These are phyloP conservation scores for Cadophora malorum DNA, from an alignment of 2,329 filamentous ascomycete species.

Conservation along the genomic window DNA sequence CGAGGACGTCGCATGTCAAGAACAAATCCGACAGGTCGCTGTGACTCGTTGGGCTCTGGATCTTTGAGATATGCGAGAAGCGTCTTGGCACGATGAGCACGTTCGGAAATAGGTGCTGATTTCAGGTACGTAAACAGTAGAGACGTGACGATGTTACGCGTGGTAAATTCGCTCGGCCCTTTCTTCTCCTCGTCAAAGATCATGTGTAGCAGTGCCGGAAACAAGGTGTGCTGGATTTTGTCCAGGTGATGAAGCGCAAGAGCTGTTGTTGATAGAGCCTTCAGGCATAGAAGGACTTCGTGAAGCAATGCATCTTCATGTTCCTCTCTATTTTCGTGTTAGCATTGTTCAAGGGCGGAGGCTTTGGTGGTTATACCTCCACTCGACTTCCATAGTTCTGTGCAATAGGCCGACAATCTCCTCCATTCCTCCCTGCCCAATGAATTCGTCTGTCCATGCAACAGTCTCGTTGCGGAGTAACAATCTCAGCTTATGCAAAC, in stretches of 20 bases:
- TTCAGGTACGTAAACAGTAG: conserved; percentile 89
- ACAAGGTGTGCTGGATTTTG: conserved; percentile 79
- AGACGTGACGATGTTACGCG: conserved; percentile 86
- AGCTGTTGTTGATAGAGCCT: conserved; percentile 91
- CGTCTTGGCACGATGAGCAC: conserved; percentile 72
- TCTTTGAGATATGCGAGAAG: conserved; percentile 83
- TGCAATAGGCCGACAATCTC: conserved; percentile 87
- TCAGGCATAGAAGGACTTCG: conserved; percentile 90
- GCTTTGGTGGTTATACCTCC: conserved; percentile 70
- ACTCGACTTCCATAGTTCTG: conserved; percentile 94
- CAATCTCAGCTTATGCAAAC: conserved; percentile 89
- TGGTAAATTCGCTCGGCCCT: conserved; percentile 95
- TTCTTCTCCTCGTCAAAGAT: conserved; percentile 98
- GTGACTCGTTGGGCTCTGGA: conserved; percentile 75
- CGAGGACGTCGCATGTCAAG: conserved; percentile 85
- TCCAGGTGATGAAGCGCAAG: conserved; percentile 82
- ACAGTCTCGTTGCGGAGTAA: conserved; percentile 94
- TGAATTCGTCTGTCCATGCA: conserved; percentile 92
- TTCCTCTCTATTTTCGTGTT: conserved; percentile 71
- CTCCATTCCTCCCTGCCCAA: conserved; percentile 87
- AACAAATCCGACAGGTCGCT: conserved; percentile 83
- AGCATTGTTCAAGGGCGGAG: conserved; percentile 45
- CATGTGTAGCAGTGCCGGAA: conserved; percentile 85
- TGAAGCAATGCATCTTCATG: conserved; percentile 94
- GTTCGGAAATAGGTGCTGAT: conserved; percentile 64